Base-by-base conservation (phyloP, 2,329 filamentous ascomycete species). In the Claviceps arundinis region DNA sequence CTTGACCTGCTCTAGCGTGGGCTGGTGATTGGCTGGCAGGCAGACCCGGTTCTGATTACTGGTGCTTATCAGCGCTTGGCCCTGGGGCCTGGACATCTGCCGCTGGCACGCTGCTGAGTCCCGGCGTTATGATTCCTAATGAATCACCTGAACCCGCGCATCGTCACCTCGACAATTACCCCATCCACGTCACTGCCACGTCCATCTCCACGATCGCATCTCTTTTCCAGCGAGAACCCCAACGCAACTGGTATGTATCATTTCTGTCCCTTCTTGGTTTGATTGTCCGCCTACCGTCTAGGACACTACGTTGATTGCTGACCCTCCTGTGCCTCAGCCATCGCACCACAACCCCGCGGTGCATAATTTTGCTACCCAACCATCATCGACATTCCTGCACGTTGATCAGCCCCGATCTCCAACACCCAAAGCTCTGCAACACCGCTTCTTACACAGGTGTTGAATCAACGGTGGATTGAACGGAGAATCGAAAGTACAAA, bases 331-430 rank as follows among this genome's bases (percentile, higher is more conserved):
- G 34, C 52, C 30, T 37, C 41, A 19, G 49, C 50, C 46, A 43
- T 43, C 38, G 47, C 44, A 30, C n/a, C 2, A 30, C 11, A 30
- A 37, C 30, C 19, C 34, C 41, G 43, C 42, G 48, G 42, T 44
- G 17, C 43, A 34, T 37, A 46, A 42, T 54, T 43, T 46, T 50
- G 52, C 52, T 50, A 37, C 48, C 52, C 48, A 53, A 48, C 19
- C 48, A 41, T 38, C 11, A 26, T 50, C 24, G 37, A 13, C 37
- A 48, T 19, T 9, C 13, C 48, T 5, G 14, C 48, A 47, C 44
- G 19, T 24, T 41, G 16, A 44, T 41, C 52, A 34, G 3, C 26
- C 13, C 24, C 37, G 24, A n/a, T n/a, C 22, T 17, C 17, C n/a
- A 4, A 24, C 8, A 24, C 13, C 47, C 17, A 13, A 22, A 5